Conservation (phyloP, 768 basidiomycete genomes). For the Boletales sp. region DNA sequence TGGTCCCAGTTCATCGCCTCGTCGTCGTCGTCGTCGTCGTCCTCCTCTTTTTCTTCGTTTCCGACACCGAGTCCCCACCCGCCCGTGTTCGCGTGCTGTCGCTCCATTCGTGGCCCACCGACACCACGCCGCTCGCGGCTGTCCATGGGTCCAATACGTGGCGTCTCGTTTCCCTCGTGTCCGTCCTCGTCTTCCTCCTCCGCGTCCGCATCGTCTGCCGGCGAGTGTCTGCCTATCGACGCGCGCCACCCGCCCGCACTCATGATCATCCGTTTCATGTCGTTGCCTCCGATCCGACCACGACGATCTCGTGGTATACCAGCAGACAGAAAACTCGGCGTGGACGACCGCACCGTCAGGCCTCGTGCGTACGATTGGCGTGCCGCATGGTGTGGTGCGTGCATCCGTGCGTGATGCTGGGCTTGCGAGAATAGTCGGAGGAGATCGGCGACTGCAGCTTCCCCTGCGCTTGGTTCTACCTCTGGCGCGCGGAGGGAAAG, state of each 20-base stretch:
- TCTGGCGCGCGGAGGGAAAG: slow-evolving; percentile 50
- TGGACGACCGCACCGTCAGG: slow-evolving; percentile 25
- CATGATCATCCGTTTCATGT: slow-evolving; percentile 28
- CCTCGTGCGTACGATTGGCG: slow-evolving; percentile 25
- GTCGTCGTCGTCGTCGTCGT: slow-evolving; percentile 68
- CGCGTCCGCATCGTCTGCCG: slow-evolving; percentile 27
- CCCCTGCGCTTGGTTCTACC: slow-evolving; percentile 57
- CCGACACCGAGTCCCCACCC: slow-evolving; percentile 74
- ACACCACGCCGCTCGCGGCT: slow-evolving; percentile 6
- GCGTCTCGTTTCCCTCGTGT: slow-evolving; percentile 57
- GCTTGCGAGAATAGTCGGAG: slow-evolving; percentile 60
- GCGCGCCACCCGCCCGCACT: slow-evolving; percentile 22
- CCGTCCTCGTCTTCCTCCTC: slow-evolving; percentile 34
- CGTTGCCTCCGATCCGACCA: slow-evolving; percentile 59
- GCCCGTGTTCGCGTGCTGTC: slow-evolving; percentile 47
- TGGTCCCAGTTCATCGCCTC: slow-evolving; percentile 66
- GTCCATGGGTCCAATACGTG: slow-evolving; percentile 47
- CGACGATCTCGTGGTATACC: slow-evolving; percentile 74
- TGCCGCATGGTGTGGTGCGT: slow-evolving; percentile 25
- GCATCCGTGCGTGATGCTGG: slow-evolving; percentile 33
- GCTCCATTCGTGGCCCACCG: slow-evolving; percentile 34
- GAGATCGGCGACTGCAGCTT: slow-evolving; percentile 65
- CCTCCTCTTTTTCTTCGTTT: slow-evolving; percentile 55
- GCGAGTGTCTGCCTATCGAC: slow-evolving; percentile 4
- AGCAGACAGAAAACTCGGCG: slow-evolving; percentile 70